These are phyloP conservation scores for Prorocentrum cordatum DNA, from an alignment of 169 alveolate species.

Conservation along the genomic window DNA sequence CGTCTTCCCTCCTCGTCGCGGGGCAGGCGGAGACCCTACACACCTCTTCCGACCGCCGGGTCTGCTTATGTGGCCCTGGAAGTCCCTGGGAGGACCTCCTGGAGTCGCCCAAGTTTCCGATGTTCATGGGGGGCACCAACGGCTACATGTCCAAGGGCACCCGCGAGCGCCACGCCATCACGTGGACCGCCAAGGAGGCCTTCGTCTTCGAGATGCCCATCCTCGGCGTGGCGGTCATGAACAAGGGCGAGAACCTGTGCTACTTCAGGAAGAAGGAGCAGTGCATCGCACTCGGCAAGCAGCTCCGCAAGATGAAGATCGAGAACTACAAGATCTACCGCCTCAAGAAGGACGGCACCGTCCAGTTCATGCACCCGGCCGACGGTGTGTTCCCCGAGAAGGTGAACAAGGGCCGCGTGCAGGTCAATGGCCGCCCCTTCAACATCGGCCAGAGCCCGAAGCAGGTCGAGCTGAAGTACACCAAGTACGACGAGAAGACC, in stretches of 20 bases:
- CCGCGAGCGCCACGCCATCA: conserved; percentile 66
- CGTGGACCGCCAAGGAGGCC: conserved; percentile 56
- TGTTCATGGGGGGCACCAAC: conserved; percentile 35
- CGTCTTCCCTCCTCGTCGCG: no score
- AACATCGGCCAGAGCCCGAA: conserved; percentile 28
- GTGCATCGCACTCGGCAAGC: conserved; percentile 65
- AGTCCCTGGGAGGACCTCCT: no score
- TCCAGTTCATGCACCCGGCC: conserved; percentile 55
- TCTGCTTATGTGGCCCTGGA: no score
- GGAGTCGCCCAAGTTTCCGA: conserved; percentile 60
- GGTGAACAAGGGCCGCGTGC: conserved; percentile 69
- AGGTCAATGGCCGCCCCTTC: conserved; percentile 66
- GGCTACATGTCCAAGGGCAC: conserved; percentile 63
- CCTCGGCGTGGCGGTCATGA: conserved; percentile 41
- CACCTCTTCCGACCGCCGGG: no score
- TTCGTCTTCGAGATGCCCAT: conserved; percentile 52
- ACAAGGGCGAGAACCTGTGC: conserved; percentile 68
- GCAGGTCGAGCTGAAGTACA: conserved; percentile 61
- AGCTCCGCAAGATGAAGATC: conserved; percentile 66
- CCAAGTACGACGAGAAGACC: conserved; percentile 33
- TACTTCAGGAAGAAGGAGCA: conserved; percentile 71
- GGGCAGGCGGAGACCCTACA: no score
- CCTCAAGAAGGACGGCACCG: conserved; percentile 66
- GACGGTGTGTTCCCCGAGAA: conserved; percentile 68
- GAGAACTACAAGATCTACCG: conserved; percentile 66